Evolutionary conservation across 345 rosid species (phyloP).

Genomic region (Salix caprea): DNA sequence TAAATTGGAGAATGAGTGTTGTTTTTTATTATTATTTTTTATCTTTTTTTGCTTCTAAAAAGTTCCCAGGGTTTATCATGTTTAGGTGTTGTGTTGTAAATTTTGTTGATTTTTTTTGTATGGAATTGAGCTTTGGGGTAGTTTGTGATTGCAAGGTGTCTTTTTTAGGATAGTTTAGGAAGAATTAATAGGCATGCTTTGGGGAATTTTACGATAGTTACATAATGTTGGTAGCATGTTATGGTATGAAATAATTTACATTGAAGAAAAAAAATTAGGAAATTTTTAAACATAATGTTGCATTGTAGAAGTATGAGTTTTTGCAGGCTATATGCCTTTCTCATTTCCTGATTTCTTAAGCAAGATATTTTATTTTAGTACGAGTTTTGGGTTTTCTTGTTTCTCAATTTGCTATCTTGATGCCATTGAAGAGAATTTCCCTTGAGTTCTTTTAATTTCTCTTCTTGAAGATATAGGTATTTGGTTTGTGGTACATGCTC

Average conservation of each 20-base stretch:
- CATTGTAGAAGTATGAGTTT: neutral
- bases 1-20: neutral
- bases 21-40: no score
- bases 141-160: neutral
- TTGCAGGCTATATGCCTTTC: neutral
- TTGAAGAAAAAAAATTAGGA: no score
- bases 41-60: neutral
- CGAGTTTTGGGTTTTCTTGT: neutral
- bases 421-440: neutral
- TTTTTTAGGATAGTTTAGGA: neutral
- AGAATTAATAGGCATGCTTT: neutral
- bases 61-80: neutral
- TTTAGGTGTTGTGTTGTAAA: neutral
- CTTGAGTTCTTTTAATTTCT: neutral
- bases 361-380: neutral
- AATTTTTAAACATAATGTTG: neutral
- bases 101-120: neutral
- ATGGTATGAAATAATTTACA: no score
- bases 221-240: neutral
- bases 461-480: neutral
- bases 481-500: neutral
- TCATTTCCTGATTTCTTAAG: neutral
- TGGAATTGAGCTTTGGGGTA: neutral
- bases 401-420: neutral
- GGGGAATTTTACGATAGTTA: neutral